Evolutionary conservation across 768 basidiomycete species (phyloP).

Genomic region (Lactifluus hygrophoroides): DNA sequence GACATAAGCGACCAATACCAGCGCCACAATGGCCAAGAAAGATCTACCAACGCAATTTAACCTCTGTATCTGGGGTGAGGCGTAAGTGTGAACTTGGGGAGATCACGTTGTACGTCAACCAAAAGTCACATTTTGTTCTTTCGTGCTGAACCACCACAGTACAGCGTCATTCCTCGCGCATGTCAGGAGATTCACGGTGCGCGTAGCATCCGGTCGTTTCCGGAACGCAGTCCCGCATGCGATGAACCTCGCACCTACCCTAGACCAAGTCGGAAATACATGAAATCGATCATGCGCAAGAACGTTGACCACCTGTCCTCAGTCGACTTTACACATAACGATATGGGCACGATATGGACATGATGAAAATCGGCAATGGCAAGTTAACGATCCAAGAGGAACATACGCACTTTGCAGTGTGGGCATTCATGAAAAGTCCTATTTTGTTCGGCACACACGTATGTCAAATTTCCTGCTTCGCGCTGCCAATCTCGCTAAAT

Average conservation of each 20-base stretch:
- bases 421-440: constrained; percentile 50
- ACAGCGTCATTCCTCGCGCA: constrained; percentile 47
- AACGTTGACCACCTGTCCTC: constrained; percentile 36
- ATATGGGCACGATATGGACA: too few species aligned
- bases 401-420: constrained; percentile 50
- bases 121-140: too few species aligned
- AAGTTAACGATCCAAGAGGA: constrained; percentile 40
- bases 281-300: constrained; percentile 37
- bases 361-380: constrained; percentile 47
- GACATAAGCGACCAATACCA: constrained; percentile 17
- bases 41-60: constrained; percentile 40
- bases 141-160: not conserved
- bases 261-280: constrained; percentile 43
- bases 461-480: constrained; percentile 13
- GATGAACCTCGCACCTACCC: not conserved
- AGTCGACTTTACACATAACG: constrained; percentile 43
- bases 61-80: constrained; percentile 47
- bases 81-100: constrained; percentile 52
- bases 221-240: not conserved
- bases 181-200: constrained; percentile 40
- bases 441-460: constrained; percentile 39
- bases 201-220: too few species aligned
- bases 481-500: not conserved
- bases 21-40: constrained; percentile 38
- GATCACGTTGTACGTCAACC: constrained; percentile 35